Percentiles rank a stretch among this genome's conserved stretches.
Evolutionary conservation across 2,329 filamentous ascomycete species (phyloP).

Genomic region (Clathrospora elynae): DNA sequence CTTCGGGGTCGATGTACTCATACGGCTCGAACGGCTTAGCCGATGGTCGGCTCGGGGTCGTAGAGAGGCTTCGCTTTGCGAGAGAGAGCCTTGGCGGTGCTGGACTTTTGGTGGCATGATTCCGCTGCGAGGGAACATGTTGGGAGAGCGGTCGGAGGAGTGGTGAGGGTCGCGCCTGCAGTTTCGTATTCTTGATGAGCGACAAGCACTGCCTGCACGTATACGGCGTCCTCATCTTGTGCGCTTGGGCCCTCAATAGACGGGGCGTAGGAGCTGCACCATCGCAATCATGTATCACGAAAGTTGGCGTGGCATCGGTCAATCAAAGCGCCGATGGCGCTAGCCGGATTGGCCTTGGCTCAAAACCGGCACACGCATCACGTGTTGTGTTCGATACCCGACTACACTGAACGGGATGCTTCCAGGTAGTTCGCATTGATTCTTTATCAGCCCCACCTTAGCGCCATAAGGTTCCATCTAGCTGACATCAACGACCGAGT

Average conservation of each 20-base stretch:
- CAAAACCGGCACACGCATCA: neutral
- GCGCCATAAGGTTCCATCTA: no score
- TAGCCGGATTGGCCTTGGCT: no score
- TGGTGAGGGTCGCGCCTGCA: constrained; percentile 33
- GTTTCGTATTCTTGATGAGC: constrained; percentile 36
- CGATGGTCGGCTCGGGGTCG: constrained; percentile 36
- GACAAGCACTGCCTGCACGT: constrained; percentile 50
- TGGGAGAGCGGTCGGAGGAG: constrained; percentile 32
- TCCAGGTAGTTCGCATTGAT: no score
- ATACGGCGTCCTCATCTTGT: constrained; percentile 48
- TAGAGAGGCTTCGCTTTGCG: constrained; percentile 37
- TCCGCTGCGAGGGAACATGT: constrained; percentile 30
- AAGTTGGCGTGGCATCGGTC: constrained; percentile 19
- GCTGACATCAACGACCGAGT: no score
- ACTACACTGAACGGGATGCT: no score
- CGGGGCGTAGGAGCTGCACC: constrained; percentile 6
- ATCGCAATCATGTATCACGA: constrained; percentile 23
- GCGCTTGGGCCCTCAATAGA: constrained; percentile 19
- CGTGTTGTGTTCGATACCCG: no score
- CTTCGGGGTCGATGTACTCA: constrained; percentile 45
- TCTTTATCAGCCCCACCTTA: no score
- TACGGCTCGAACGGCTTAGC: constrained; percentile 41
- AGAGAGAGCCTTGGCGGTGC: constrained; percentile 32
- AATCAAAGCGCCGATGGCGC: constrained; percentile 17
- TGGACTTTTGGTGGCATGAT: constrained; percentile 43